Conservation (phyloP, 2,329 filamentous ascomycete genomes). For the Fusarium caatingaense region DNA sequence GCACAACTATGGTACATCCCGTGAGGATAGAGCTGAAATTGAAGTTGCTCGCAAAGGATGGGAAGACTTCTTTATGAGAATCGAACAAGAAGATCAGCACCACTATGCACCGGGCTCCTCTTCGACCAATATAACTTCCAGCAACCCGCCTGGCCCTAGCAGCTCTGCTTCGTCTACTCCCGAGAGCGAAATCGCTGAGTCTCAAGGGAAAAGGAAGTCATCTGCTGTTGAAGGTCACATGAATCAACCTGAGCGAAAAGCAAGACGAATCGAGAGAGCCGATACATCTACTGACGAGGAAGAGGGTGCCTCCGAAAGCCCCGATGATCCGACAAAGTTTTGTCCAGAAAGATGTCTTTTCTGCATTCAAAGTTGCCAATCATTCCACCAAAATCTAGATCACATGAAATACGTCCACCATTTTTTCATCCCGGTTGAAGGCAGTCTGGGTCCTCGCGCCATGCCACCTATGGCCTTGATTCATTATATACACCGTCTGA, state of each 20-base stretch:
- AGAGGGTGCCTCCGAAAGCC: neutral
- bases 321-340: neutral
- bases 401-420: constrained; percentile 65
- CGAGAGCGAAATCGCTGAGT: neutral
- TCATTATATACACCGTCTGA: neutral
- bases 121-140: neutral
- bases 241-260: too few relatives aligned
- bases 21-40: neutral
- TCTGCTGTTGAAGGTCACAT: neutral
- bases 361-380: neutral
- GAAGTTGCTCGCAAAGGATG: neutral
- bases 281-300: neutral
- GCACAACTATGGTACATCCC: neutral
- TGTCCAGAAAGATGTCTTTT: constrained; percentile 1
- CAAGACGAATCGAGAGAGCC: too few relatives aligned
- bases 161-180: neutral
- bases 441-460: neutral
- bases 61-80: neutral
- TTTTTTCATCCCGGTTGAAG: constrained; percentile 55
- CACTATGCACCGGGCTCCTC: neutral
- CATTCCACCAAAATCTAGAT: constrained; percentile 52
- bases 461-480: neutral
- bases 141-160: neutral
- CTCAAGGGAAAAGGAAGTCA: neutral
- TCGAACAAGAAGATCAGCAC: neutral